Percentiles rank a stretch among this genome's conserved stretches.
Evolutionary conservation across 805 yeast genomes (phyloP).

Genomic region (Nakazawaea holstii): DNA sequence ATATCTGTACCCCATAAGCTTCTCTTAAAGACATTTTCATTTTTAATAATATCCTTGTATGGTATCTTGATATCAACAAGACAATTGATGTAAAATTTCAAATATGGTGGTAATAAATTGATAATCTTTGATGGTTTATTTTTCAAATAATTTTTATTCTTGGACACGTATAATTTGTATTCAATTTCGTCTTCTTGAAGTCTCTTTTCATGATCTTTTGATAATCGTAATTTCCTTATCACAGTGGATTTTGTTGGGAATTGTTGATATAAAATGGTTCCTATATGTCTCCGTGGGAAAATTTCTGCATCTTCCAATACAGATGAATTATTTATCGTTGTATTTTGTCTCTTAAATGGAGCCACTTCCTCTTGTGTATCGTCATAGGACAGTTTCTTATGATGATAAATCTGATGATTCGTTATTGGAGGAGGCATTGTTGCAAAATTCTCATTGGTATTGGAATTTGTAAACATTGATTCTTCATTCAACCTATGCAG

Average conservation of each 20-base stretch:
- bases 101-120: slow-evolving; percentile 23
- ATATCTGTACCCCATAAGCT: slow-evolving; percentile 88
- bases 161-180: slow-evolving; percentile 6
- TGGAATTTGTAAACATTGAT: background rate
- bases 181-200: slow-evolving; percentile 12
- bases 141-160: slow-evolving; percentile 18
- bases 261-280: slow-evolving; percentile 53
- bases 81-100: slow-evolving; percentile 36
- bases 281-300: slow-evolving; percentile 44
- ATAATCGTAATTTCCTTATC: slow-evolving; percentile 15
- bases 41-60: slow-evolving; percentile 31
- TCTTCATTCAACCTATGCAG: background rate
- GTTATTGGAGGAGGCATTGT: background rate
- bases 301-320: slow-evolving; percentile 33
- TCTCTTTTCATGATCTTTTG: slow-evolving; percentile 16
- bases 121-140: slow-evolving; percentile 25
- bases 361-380: slow-evolving; percentile 3
- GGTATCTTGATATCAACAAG: slow-evolving; percentile 55
- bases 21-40: slow-evolving; percentile 40
- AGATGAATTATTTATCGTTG: slow-evolving; percentile 30
- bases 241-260: slow-evolving; percentile 42
- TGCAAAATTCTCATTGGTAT: slow-evolving; percentile 10
- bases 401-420: background rate
- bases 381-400: background rate
- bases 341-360: slow-evolving; percentile 8